Percentiles rank a stretch among this genome's conserved stretches.
These are phyloP conservation scores for Malassezia slooffiae DNA, from an alignment of 1,284 basidiomycete genomes.

Conservation along the genomic window DNA sequence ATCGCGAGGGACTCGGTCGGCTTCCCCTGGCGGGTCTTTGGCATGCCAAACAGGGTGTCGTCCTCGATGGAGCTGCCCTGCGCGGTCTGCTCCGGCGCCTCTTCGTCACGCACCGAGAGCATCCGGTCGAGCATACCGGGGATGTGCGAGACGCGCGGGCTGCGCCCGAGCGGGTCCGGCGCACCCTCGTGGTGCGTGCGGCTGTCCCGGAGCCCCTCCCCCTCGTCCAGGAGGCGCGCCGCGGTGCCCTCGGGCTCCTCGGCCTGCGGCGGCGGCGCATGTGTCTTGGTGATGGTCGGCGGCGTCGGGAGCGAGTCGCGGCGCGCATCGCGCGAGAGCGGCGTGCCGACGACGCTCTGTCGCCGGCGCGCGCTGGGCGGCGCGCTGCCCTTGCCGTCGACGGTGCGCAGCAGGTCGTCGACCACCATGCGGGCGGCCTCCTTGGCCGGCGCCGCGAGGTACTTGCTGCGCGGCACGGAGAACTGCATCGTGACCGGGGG, in stretches of 20 bases:
- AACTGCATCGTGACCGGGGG: constrained; percentile 76
- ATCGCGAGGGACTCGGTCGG: no score
- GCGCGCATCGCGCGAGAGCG: constrained; percentile 21
- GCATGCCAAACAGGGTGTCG: constrained; percentile 40
- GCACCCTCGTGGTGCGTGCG: no score
- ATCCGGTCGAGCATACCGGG: not conserved
- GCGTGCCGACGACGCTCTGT: constrained; percentile 23
- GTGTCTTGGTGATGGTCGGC: constrained; percentile 24
- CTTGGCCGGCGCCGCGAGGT: constrained; percentile 53
- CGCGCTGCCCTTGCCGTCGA: constrained; percentile 15
- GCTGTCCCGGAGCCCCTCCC: constrained; percentile 20
- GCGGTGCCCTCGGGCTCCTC: constrained; percentile 14
- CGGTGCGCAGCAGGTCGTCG: constrained; percentile 41
- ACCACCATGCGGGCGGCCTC: constrained; percentile 41
- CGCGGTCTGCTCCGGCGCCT: not conserved
- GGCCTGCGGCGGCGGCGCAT: constrained; percentile 11
- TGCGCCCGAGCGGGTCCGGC: no score
- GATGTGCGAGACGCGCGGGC: not conserved
- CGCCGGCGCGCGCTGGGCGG: constrained; percentile 14
- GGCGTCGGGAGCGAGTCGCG: constrained; percentile 40
- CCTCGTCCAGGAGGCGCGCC: constrained; percentile 29
- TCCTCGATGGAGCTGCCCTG: constrained; percentile 28
- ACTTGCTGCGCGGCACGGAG: constrained; percentile 58
- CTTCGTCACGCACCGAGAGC: constrained; percentile 10
- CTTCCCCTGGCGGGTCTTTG: no score